Base-by-base conservation (phyloP, 192 early-diverging fungal species). In the Gonapodya sp. region DNA sequence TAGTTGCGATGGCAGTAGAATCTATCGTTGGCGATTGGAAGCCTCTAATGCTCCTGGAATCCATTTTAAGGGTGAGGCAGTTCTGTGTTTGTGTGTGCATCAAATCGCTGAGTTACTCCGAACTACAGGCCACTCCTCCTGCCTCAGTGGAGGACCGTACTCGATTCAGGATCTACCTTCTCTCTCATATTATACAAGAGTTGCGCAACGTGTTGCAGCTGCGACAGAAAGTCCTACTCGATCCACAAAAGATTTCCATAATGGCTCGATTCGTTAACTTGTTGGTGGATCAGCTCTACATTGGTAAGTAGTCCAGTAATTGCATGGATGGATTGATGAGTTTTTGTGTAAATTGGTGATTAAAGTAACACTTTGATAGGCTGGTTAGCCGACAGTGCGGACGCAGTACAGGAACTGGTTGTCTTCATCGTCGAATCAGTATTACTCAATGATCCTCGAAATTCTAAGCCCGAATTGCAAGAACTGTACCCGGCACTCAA, bases 1-100 rank as follows among this genome's bases (percentile, higher is more conserved):
- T 92, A 73, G 87, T 92, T 30, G 82, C 82, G 24, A 86, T 91
- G 2, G 83, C 85, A 18, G 84, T 91, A 36, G 87, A 90, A 35
- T 89, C 89, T 14, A 83, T 92, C 33, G 35, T 91, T 72, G 91
- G 89, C 46, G 80, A 84, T 0, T 83, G 73, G 18, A 91, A 91
- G 35, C 73, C 83, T 2, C 78, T 91, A 31, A 36, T 81, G 35
- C 86, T 79, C 0, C 78, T 91, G 30, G 86, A 90, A 31, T 36
- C 83, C 24, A 84, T 90, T 18, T 73, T 91, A 2, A 85, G 78
- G 36, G 89, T 90, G 85, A 79, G 75, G 79, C 32, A 33, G 18
- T 35, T 8, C 35, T 46, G 46, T 85, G 81, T 2, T 83, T 8
- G 1, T 82, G 33, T 84, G 84, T 81, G 35, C 2, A 36, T 78